Evolutionary conservation across 495 filamentous ascomycete genomes (phyloP).

Genomic region (Jackrogersella multiformis): DNA sequence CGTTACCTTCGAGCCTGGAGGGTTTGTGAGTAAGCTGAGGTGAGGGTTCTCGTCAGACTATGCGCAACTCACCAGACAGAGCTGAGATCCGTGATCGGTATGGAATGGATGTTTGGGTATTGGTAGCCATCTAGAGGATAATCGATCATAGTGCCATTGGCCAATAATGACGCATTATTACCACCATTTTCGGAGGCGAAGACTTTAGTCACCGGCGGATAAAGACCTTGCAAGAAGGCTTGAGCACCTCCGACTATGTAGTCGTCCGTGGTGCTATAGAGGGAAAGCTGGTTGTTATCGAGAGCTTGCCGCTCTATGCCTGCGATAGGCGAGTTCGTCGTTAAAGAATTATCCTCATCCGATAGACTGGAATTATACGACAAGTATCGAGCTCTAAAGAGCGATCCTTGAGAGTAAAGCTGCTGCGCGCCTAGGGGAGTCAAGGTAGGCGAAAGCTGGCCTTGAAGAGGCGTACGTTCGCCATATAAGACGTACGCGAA

Average conservation of each 20-base stretch:
- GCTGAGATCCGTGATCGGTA: slow-evolving; percentile 44
- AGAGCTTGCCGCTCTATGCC: slow-evolving; percentile 49
- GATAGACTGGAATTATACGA: slow-evolving; percentile 31
- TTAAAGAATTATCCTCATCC: slow-evolving; percentile 34
- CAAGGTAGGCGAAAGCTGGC: slow-evolving; percentile 32
- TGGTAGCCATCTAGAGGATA: slow-evolving; percentile 55
- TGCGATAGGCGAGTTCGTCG: slow-evolving; percentile 43
- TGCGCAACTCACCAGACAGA: slow-evolving; percentile 48
- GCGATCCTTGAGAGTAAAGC: slow-evolving; percentile 48
- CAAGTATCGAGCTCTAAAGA: slow-evolving; percentile 52
- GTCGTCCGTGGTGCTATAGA: slow-evolving; percentile 47
- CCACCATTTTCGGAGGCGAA: slow-evolving; percentile 46
- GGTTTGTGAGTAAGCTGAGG: not conserved
- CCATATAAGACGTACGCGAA: slow-evolving; percentile 53
- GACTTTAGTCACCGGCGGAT: slow-evolving; percentile 46
- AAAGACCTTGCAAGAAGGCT: slow-evolving; percentile 57
- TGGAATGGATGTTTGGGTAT: slow-evolving; percentile 50
- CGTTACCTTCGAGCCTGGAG: slow-evolving; percentile 48
- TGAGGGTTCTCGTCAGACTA: not conserved
- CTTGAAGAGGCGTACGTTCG: slow-evolving; percentile 51
- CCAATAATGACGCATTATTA: slow-evolving; percentile 37
- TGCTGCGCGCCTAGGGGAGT: slow-evolving; percentile 56
- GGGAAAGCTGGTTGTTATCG: slow-evolving; percentile 50
- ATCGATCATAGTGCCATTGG: slow-evolving; percentile 47
- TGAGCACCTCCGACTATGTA: slow-evolving; percentile 48